phyloP scores from a whole-genome alignment of 208 protist genomes.

The Leishmania braziliensis region DNA sequence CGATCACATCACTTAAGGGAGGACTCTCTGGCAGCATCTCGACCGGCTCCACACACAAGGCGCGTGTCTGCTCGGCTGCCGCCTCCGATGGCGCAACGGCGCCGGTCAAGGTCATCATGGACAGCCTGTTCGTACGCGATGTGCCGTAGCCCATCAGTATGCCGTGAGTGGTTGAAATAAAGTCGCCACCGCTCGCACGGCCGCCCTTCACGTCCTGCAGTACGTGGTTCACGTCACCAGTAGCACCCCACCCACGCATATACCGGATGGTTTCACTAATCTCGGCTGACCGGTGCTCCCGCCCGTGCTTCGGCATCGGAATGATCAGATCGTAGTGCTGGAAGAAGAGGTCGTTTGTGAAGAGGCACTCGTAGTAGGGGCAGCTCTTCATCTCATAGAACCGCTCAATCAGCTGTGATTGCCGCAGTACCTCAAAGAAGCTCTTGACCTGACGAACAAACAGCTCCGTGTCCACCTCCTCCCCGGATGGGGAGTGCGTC shows the following conservation, averaged over 20 bases:
- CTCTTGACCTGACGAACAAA: conserved; percentile 70
- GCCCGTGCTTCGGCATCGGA: conserved; percentile 85
- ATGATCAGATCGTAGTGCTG: conserved; percentile 83
- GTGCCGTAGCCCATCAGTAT: conserved; percentile 83
- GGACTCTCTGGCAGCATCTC: conserved; percentile 75
- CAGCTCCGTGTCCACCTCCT: conserved; percentile 73
- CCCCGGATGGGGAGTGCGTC: conserved; percentile 67
- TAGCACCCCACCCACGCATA: conserved; percentile 77
- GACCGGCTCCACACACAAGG: conserved; percentile 63
- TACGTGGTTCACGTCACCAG: conserved; percentile 72
- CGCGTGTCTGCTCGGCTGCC: conserved; percentile 43
- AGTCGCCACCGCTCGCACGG: conserved; percentile 67
- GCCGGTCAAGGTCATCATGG: conserved; percentile 56
- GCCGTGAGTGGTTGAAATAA: conserved; percentile 75
- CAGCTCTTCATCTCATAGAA: conserved; percentile 83
- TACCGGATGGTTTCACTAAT: conserved; percentile 89
- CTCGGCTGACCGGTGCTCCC: conserved; percentile 77
- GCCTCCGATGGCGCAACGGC: conserved; percentile 40
- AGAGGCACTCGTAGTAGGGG: conserved; percentile 86
- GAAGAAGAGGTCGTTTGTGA: conserved; percentile 77
- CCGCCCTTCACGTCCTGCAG: conserved; percentile 79
- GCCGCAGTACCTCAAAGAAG: conserved; percentile 64
- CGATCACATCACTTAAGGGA: conserved; percentile 76
- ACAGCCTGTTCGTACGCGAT: conserved; percentile 70
- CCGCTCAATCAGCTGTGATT: conserved; percentile 73